phyloP scores from a whole-genome alignment of 371 early-diverging fungal species.

The Mortierella sp. region DNA sequence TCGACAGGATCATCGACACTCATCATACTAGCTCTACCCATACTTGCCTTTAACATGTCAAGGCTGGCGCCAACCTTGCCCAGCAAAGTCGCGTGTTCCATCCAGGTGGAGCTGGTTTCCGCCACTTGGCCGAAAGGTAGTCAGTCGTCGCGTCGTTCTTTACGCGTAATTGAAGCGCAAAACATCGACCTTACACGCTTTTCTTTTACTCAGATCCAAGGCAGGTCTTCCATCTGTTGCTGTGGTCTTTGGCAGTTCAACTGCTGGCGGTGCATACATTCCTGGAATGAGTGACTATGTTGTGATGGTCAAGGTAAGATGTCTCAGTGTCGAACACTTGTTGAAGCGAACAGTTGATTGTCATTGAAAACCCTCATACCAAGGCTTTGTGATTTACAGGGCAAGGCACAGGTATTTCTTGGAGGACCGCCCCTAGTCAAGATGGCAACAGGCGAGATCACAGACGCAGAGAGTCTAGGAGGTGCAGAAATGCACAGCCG shows the following conservation, averaged over 20 bases:
- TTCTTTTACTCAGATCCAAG: constrained; percentile 65
- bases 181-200: no score
- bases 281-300: constrained; percentile 82
- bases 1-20: no score
- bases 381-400: constrained; percentile 36
- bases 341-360: not conserved
- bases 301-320: constrained; percentile 74
- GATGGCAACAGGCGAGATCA: constrained; percentile 82
- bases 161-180: no score
- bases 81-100: constrained; percentile 82
- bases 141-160: not conserved
- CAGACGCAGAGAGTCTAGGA: constrained; percentile 77
- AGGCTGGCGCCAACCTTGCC: constrained; percentile 81
- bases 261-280: constrained; percentile 82
- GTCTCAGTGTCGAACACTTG: not conserved
- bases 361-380: no score
- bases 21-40: no score
- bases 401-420: constrained; percentile 78
- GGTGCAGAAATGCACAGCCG: constrained; percentile 84
- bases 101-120: constrained; percentile 76
- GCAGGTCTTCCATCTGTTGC: constrained; percentile 73
- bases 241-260: constrained; percentile 82
- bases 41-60: constrained; percentile 1
- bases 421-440: constrained; percentile 83
- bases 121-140: constrained; percentile 70